Evolutionary conservation across 2,329 filamentous ascomycete genomes (phyloP), one percentile per base, ranked within the genome.

Genomic region (Ophiobolus disseminans): DNA sequence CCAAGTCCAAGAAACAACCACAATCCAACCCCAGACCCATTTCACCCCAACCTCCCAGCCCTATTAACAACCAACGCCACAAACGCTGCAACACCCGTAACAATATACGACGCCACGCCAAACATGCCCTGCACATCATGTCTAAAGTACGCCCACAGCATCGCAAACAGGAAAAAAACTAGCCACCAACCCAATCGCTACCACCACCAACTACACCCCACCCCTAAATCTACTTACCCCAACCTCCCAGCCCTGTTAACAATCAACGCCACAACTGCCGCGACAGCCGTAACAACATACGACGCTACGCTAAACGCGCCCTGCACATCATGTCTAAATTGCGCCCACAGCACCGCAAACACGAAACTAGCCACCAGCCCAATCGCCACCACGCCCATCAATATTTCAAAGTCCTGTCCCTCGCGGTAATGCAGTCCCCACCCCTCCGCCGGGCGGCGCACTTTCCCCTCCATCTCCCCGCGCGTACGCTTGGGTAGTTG

Each of bases 361-460:
- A 57, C n/a, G 26, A 62, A 26, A 37, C 55, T 65, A 1, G 40
- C 40, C 1, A 46, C 2, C 2, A 60, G 11, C 23, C 59, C 58
- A 0, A 59, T 9, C 3, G 47, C 28, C 5, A 57, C 26, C 14
- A 50, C 6, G n/a, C 39, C 8, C 1, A 50, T 39, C 4, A 63
- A 46, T 0, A 45, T 34, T 19, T 51, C 47, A n/a, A 31, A 35
- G 23, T 62, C 48, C 58, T 50, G 58, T 0, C 50, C 50, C 40
- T 65, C 62, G 32, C 51, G 26, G 20, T 58, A 63, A 26, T 58
- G 50, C 0, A 65, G 53, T 2, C 62, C 60, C 60, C 60, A 65
- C 11, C 60, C 58, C 30, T 61, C 54, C 5, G 49, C 55, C 9
- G 57, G 58, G 20, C 56, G 28, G 1, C 45, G 41, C 6, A 38